Evolutionary conservation across 352 stramenopile species (phyloP).

Genomic region (Saprolegnia parasitica): DNA sequence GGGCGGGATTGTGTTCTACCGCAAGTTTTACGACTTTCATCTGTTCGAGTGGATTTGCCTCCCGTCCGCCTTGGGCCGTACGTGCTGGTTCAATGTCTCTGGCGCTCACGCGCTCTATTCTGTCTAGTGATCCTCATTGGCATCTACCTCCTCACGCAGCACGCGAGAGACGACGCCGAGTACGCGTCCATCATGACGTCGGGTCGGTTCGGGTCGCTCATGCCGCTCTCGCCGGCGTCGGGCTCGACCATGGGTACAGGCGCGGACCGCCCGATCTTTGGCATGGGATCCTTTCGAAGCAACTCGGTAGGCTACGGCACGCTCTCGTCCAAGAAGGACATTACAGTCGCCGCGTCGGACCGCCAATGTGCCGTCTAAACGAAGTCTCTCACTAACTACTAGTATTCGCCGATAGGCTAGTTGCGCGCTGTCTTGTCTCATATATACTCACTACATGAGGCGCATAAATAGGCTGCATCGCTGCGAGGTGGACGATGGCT

Average conservation of each 20-base stretch:
- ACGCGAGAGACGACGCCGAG: slow-evolving; percentile 54
- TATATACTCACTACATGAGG: not conserved
- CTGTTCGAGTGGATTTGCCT: slow-evolving; percentile 78
- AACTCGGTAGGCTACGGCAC: slow-evolving; percentile 2
- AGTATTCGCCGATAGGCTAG: not conserved
- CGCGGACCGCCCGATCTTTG: slow-evolving; percentile 9
- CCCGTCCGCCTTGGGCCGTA: slow-evolving; percentile 69
- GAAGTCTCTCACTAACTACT: not conserved
- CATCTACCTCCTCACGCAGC: slow-evolving; percentile 79
- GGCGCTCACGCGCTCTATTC: not conserved
- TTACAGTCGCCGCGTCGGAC: no score
- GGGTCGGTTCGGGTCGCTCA: slow-evolving; percentile 71
- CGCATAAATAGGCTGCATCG: no score
- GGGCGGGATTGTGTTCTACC: slow-evolving; percentile 78
- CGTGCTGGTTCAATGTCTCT: no score
- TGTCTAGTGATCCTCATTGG: slow-evolving; percentile 73
- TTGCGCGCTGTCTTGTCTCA: no score
- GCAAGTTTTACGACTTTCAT: slow-evolving; percentile 76
- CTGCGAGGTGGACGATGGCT: no score
- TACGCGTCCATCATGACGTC: slow-evolving; percentile 47
- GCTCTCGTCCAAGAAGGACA: not conserved
- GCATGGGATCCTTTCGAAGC: slow-evolving; percentile 19
- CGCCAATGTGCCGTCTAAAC: no score
- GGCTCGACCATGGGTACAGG: not conserved
- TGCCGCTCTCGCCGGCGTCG: slow-evolving; percentile 66